Conservation (phyloP, 2,329 filamentous ascomycete species). For the Ceratocystis albifundus region DNA sequence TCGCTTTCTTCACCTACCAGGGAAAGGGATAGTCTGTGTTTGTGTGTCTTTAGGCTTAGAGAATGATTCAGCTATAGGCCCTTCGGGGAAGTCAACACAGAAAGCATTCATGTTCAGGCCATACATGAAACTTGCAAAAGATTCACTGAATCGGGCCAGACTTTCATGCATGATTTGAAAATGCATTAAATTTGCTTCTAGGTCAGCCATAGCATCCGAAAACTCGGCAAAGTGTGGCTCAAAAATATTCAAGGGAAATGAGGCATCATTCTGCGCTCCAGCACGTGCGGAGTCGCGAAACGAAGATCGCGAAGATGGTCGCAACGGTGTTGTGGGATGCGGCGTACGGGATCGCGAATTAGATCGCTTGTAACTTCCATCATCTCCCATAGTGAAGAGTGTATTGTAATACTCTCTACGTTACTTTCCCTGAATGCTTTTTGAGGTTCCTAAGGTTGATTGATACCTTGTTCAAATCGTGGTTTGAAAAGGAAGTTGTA, state of each 20-base stretch:
- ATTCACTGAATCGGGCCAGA: constrained; percentile 83
- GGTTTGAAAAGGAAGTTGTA: background rate
- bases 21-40: constrained; percentile 29
- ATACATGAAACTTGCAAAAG: constrained; percentile 89
- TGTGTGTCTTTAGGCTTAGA: constrained; percentile 47
- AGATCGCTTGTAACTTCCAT: constrained; percentile 33
- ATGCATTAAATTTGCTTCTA: constrained; percentile 96
- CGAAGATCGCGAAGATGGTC: constrained; percentile 79
- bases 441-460: too few relatives aligned
- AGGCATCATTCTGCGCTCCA: constrained; percentile 39
- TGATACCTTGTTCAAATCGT: too few relatives aligned
- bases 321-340: constrained; percentile 81
- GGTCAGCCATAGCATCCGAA: constrained; percentile 83
- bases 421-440: background rate
- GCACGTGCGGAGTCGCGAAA: constrained; percentile 63
- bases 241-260: constrained; percentile 65
- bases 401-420: background rate
- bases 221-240: constrained; percentile 90
- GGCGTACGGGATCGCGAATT: constrained; percentile 54
- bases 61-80: constrained; percentile 75
- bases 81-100: constrained; percentile 95
- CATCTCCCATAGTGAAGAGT: constrained; percentile 24
- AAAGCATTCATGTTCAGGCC: constrained; percentile 99
- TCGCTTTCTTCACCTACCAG: constrained; percentile 3
- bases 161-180: constrained; percentile 96